Evolutionary conservation across 148 eudicot species (phyloP), one percentile per base, ranked within the genome.

Genomic region (Chenopodium berlandieri): DNA sequence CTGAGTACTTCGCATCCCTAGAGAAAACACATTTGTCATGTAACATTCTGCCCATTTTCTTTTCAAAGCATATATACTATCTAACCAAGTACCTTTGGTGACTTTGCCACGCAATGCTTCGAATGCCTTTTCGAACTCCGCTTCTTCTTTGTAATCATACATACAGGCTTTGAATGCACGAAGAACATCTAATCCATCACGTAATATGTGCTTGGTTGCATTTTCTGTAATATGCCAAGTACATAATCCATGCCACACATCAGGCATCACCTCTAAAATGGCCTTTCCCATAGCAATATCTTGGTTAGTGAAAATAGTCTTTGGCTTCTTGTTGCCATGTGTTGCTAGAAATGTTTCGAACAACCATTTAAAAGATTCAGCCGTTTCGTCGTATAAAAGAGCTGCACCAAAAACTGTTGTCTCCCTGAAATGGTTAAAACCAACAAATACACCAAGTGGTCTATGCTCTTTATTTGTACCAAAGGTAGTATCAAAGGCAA

Each of bases 221-320:
- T 69, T 32, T 31, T 69, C 1, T 16, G 12, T 74, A 20, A 75
- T 52, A n/a, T 75, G 77, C 40, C 77, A 25, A 2, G 63, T 75
- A 50, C 77, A 52, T 52, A 75, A 50, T 10, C 63, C 37, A 25
- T 75, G 63, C 32, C 63, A 75, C 23, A 17, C 30, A 25, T 48
- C 37, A 4, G 40, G 64, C 13, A 52, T 25, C 30, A 75, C 77
- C 32, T 30, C 77, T 14, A 0, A 19, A 75, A 50, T 13, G 30
- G n/a, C 63, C 34, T 75, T 75, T 22, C 40, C 63, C 77, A 52
- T 75, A 11, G 63, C 77, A 50, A 52, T 75, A 27, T 75, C 77
- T 23, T 75, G 77, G 32, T 75, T 7, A 1, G 77, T 75, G 22
- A 25, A 75, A 48, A 75, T 23, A 0, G 40, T 75, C n/a, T 50